These are phyloP conservation scores for Amylostereum chailletii DNA, from an alignment of 1,284 basidiomycete genomes.

Conservation along the genomic window DNA sequence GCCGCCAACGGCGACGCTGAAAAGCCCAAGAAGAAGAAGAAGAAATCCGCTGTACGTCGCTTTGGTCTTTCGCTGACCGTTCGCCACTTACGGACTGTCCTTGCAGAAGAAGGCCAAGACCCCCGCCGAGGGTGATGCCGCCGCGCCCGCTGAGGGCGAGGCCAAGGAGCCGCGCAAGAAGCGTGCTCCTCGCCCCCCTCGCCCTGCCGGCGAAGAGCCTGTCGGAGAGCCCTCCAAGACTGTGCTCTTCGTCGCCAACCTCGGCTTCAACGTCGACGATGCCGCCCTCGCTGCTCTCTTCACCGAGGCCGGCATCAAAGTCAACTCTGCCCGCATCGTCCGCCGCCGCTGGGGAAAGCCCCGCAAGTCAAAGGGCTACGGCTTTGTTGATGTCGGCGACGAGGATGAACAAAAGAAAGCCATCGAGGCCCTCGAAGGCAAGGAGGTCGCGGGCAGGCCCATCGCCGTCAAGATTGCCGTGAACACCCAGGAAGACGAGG, in stretches of 20 bases:
- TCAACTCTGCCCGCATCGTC: constrained; percentile 81
- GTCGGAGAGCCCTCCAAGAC: constrained; percentile 76
- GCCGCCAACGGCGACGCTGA: constrained; percentile 44
- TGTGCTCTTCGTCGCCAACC: constrained; percentile 91
- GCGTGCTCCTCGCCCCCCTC: constrained; percentile 46
- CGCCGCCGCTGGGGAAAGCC: constrained; percentile 73
- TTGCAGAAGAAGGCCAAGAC: constrained; percentile 42
- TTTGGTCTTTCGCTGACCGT: constrained; percentile 1
- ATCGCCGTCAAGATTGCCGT: constrained; percentile 88
- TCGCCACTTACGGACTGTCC: constrained; percentile 14
- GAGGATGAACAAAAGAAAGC: constrained; percentile 83
- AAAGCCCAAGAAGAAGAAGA: constrained; percentile 80
- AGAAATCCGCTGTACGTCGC: constrained; percentile 49
- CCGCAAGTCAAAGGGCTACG: constrained; percentile 87
- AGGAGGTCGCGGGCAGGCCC: constrained; percentile 70
- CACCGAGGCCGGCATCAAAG: constrained; percentile 72
- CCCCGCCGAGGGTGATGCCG: constrained; percentile 19
- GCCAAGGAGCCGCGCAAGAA: constrained; percentile 56
- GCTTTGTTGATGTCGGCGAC: constrained; percentile 84
- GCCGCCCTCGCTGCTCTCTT: constrained; percentile 70
- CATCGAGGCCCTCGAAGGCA: constrained; percentile 72
- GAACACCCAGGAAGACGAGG: constrained; percentile 37
- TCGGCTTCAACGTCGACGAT: constrained; percentile 86
- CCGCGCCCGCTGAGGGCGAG: constrained; percentile 22
- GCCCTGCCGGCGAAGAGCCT: constrained; percentile 68